phyloP scores from a whole-genome alignment of 192 early-diverging fungal genomes.

The Backusella tuberculispora region DNA sequence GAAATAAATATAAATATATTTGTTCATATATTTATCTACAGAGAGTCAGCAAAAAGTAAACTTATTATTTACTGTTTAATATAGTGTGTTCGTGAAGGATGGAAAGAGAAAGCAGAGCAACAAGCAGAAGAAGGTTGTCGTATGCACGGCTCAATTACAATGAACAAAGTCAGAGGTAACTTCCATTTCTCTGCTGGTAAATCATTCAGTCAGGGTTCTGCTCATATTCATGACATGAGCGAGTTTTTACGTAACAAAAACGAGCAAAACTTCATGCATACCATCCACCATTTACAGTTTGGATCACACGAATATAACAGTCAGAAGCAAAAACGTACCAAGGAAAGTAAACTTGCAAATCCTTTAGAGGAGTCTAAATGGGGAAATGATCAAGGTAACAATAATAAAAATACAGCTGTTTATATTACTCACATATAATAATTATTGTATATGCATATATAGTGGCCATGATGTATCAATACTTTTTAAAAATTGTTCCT shows the following conservation, averaged over 20 bases:
- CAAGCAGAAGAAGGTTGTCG: constrained; percentile 90
- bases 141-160: constrained; percentile 73
- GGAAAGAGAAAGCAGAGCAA: constrained; percentile 64
- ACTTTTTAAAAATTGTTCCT: constrained; percentile 92
- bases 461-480: constrained; percentile 74
- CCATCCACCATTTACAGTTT: constrained; percentile 81
- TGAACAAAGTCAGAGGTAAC: constrained; percentile 92
- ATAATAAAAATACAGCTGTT: background rate
- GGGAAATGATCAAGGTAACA: constrained; percentile 46
- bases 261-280: constrained; percentile 81
- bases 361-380: constrained; percentile 69
- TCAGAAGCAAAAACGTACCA: constrained; percentile 26
- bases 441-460: background rate
- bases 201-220: constrained; percentile 63
- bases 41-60: background rate
- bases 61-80: background rate
- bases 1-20: background rate
- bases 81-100: constrained; percentile 83
- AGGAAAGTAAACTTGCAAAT: constrained; percentile 42
- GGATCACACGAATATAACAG: constrained; percentile 47
- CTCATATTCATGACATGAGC: constrained; percentile 34
- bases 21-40: background rate
- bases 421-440: background rate
- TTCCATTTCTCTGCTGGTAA: constrained; percentile 91
- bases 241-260: constrained; percentile 35